Conservation (phyloP, 345 rosid genomes). For the Eucalyptus guilfoylei region DNA sequence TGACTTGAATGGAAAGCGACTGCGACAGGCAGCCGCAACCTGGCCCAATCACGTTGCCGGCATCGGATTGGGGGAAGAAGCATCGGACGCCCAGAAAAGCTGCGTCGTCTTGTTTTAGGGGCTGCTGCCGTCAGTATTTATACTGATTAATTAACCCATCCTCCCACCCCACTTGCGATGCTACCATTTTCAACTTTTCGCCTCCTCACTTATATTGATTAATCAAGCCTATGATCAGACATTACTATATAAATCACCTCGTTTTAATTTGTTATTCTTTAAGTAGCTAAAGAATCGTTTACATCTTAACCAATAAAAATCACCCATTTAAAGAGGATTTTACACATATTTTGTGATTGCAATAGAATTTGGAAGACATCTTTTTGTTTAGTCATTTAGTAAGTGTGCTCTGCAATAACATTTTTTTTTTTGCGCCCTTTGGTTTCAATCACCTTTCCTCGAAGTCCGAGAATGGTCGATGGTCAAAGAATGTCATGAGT, state of each 20-base stretch:
- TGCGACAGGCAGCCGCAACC: background rate
- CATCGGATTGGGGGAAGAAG: background rate
- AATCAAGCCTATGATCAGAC: background rate
- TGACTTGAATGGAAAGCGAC: background rate
- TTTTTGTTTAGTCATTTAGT: background rate
- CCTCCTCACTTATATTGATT: background rate
- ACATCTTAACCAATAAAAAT: background rate
- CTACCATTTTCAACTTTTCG: background rate
- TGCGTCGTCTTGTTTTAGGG: background rate
- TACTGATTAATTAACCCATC: background rate
- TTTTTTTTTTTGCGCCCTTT: background rate
- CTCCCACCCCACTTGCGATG: background rate
- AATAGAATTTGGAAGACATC: background rate
- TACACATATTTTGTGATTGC: rapidly evolving
- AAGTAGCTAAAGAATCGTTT: background rate
- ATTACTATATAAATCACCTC: background rate
- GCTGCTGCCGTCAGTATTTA: background rate
- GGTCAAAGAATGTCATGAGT: background rate
- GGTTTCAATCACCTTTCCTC: background rate
- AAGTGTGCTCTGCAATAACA: background rate
- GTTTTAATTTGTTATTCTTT: background rate
- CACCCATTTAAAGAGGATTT: rapidly evolving
- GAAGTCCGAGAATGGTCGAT: background rate
- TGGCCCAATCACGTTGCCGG: background rate
- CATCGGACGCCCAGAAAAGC: background rate